Evolutionary conservation across 495 filamentous ascomycete species (phyloP).

Genomic region (Eremomyces bilateralis): DNA sequence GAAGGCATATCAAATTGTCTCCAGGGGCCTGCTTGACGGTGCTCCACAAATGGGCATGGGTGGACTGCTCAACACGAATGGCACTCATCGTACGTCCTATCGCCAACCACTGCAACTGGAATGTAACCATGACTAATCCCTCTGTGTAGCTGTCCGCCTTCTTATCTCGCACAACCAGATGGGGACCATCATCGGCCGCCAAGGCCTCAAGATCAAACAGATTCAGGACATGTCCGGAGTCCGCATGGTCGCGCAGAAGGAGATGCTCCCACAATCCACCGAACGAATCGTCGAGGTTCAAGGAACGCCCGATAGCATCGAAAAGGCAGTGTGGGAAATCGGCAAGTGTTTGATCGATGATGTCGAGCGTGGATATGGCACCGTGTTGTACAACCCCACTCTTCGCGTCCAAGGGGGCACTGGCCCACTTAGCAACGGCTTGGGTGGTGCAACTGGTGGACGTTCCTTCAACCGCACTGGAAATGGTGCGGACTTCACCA

Average conservation of each 20-base stretch:
- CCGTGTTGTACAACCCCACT: conserved; percentile 88
- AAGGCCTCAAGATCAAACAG: conserved; percentile 96
- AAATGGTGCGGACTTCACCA: conserved; percentile 94
- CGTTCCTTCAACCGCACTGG: conserved; percentile 81
- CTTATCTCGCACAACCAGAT: conserved; percentile 99
- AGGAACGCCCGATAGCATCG: conserved; percentile 79
- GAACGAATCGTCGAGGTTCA: conserved; percentile 94
- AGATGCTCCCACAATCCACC: conserved; percentile 98
- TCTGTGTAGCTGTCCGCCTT: conserved; percentile 59
- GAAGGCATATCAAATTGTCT: conserved; percentile 81
- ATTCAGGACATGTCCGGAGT: conserved; percentile 95
- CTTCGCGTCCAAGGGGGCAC: conserved; percentile 53
- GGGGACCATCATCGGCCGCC: conserved; percentile 94
- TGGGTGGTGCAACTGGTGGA: conserved; percentile 19
- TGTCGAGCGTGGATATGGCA: conserved; percentile 88
- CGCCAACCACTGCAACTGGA: neutral
- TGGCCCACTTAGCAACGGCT: conserved; percentile 27
- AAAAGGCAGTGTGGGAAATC: conserved; percentile 94
- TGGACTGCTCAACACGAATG: conserved; percentile 58
- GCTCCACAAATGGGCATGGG: conserved; percentile 91
- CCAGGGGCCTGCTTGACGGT: conserved; percentile 74
- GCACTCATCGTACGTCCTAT: conserved; percentile 69
- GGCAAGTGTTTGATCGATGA: conserved; percentile 97
- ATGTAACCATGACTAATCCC: conserved; percentile 14
- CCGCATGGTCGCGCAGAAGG: conserved; percentile 97